A percentile compares a stretch with the other conserved stretches of the same genome.
phyloP scores from a whole-genome alignment of 2,329 filamentous ascomycete genomes.

The Aureobasidium pullulans region DNA sequence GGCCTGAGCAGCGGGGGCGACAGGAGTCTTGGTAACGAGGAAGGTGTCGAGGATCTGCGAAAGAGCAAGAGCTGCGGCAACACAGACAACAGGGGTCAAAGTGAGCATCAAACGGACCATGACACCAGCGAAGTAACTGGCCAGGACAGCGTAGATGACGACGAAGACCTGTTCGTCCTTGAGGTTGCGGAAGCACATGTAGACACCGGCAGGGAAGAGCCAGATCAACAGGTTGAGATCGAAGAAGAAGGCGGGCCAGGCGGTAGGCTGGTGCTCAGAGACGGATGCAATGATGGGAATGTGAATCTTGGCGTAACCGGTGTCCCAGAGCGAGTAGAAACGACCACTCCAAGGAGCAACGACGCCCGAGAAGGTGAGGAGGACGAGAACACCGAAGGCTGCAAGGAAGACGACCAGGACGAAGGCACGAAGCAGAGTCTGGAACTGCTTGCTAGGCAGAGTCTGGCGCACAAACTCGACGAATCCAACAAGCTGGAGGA shows the following conservation, averaged over 20 bases:
- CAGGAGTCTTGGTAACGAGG: conserved; percentile 59
- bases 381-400: conserved; percentile 66
- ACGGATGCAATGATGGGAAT: conserved; percentile 99
- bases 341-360: conserved; percentile 97
- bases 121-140: conserved; percentile 96
- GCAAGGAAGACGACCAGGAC: conserved; percentile 68
- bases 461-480: conserved; percentile 85
- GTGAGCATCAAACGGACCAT: conserved; percentile 99
- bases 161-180: conserved; percentile 97
- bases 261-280: conserved; percentile 96
- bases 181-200: conserved; percentile 92
- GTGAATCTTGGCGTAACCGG: conserved; percentile 96
- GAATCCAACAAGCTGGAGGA: conserved; percentile 87
- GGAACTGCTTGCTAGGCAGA: conserved; percentile 87
- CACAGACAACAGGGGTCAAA: conserved; percentile 90
- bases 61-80: conserved; percentile 80
- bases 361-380: conserved; percentile 77
- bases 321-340: conserved; percentile 99
- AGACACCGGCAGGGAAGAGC: conserved; percentile 97
- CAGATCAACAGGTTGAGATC: conserved; percentile 97
- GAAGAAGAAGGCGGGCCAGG: conserved; percentile 99
- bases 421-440: conserved; percentile 73
- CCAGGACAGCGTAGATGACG: conserved; percentile 92
- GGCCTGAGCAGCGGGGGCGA: conserved; percentile 35
- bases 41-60: conserved; percentile 88